Base-by-base conservation (phyloP, 192 early-diverging fungal genomes). In the Gamsiella multidivaricata region DNA sequence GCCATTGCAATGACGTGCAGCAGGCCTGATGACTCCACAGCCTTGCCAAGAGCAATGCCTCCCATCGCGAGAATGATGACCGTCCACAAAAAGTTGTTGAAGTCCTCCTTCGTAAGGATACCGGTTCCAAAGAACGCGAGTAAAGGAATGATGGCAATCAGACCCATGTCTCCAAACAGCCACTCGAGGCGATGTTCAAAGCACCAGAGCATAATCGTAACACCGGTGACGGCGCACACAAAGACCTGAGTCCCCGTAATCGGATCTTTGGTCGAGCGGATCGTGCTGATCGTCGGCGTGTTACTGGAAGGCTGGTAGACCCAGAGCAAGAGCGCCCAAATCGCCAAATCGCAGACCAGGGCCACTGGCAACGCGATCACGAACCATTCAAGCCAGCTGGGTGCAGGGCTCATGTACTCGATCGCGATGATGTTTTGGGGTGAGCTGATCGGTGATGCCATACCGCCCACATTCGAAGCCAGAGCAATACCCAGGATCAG, bases 381-480 rank as follows among this genome's bases (percentile, higher is more conserved):
- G 72, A 97, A 96, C 94, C 96, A 98, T 79, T 97, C 86, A 28
- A 85, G 76, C 97, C 97, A 98, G 36, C 92, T 89, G 1, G 95
- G 94, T 6, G 89, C 64, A 14, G 95, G 97, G 26, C 87, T 76
- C 95, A 98, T 98, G 59, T 90, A 95, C 59, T 91, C 88, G 60
- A 98, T 94, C 9, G 97, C 95, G 63, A 98, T 93, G 58, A 95
- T 94, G 83, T 98, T 98, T 70, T 98, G 97, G n/a, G 97, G 97
- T 17, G 94, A 95, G 18, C 94, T 91, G 65, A 98, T 98, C 14
- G 97, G 97, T 20, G 94, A 95, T 3, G 97, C 93, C 97, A 98
- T 98, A 29, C 97, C 97, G 51, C 97, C 97, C 22, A 98, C 87
- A 51, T 98, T 98, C 17, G 95, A 92, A 2, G 97, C 97, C 69